A percentile compares a stretch with the other conserved stretches of the same genome.
Evolutionary conservation across 129 eudicot genomes (phyloP).

Genomic region (Tagetes erecta): DNA sequence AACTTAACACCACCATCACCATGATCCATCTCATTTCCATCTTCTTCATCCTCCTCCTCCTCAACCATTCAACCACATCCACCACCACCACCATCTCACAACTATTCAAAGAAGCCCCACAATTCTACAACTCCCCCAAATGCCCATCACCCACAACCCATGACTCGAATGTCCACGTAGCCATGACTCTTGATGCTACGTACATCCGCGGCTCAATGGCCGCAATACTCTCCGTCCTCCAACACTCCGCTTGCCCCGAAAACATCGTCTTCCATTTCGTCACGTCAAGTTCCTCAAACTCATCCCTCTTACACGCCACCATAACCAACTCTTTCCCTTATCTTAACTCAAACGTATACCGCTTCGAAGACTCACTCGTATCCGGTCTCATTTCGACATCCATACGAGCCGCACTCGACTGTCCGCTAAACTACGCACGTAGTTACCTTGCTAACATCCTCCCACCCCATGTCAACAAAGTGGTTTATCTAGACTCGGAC

Average conservation of each 20-base stretch:
- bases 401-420: slow-evolving; percentile 42
- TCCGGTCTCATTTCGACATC: slow-evolving; percentile 45
- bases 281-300: slow-evolving; percentile 37
- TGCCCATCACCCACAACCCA: slow-evolving; percentile 20
- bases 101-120: slow-evolving; percentile 50
- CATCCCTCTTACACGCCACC: slow-evolving; percentile 33
- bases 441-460: slow-evolving; percentile 46
- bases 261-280: slow-evolving; percentile 52
- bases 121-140: slow-evolving; percentile 37
- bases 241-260: slow-evolving; percentile 63
- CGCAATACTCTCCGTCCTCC: slow-evolving; percentile 54
- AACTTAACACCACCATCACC: not conserved
- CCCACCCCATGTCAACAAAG: slow-evolving; percentile 31
- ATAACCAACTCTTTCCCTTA: slow-evolving; percentile 42
- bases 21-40: slow-evolving; percentile 23
- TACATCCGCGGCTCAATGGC: slow-evolving; percentile 70
- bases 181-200: slow-evolving; percentile 64
- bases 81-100: slow-evolving; percentile 24
- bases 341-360: slow-evolving; percentile 35
- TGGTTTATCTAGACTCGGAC: slow-evolving; percentile 48
- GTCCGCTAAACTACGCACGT: slow-evolving; percentile 43
- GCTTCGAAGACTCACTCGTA: slow-evolving; percentile 27
- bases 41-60: slow-evolving; percentile 26
- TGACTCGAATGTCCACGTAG: slow-evolving; percentile 41
- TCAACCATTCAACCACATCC: not conserved